Conservation (phyloP, 202 grass and related monocot genomes). For the Schoenoplectus tabernaemontani region DNA sequence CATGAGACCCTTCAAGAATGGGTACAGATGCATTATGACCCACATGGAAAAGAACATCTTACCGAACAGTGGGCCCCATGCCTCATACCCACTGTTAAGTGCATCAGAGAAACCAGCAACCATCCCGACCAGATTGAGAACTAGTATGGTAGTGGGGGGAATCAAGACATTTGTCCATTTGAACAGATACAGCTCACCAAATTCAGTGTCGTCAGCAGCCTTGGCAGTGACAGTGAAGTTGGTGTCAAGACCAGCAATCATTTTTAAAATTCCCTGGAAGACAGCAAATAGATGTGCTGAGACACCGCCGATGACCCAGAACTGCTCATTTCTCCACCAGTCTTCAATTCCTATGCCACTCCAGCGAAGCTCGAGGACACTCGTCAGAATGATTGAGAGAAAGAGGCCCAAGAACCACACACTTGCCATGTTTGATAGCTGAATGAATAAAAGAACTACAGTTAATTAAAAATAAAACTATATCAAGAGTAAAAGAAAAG, state of each 20-base stretch:
- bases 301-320: slow-evolving; percentile 94
- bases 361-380: slow-evolving; percentile 93
- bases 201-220: slow-evolving; percentile 59
- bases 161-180: slow-evolving; percentile 99
- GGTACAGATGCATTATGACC: slow-evolving; percentile 98
- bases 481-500: too few species aligned
- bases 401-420: slow-evolving; percentile 92
- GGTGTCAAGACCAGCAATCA: slow-evolving; percentile 83
- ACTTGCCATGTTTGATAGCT: slow-evolving; percentile 83
- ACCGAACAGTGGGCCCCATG: slow-evolving; percentile 94
- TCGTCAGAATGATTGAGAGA: slow-evolving; percentile 90
- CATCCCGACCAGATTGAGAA: slow-evolving; percentile 89
- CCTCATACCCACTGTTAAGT: slow-evolving; percentile 93
- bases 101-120: slow-evolving; percentile 90
- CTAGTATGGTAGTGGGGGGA: slow-evolving; percentile 75
- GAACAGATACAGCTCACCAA: slow-evolving; percentile 80
- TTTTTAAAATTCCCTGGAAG: slow-evolving; percentile 96
- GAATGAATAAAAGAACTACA: not conserved
- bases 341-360: slow-evolving; percentile 92
- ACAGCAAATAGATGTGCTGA: slow-evolving; percentile 94
- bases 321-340: slow-evolving; percentile 98
- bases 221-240: slow-evolving; percentile 96
- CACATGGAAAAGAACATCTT: slow-evolving; percentile 98
- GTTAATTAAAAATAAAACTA: slow-evolving; percentile 11
- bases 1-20: slow-evolving; percentile 99